Evolutionary conservation across 805 yeast species (phyloP), one percentile per base, ranked within the genome.

Genomic region (Kazachstania africana): DNA sequence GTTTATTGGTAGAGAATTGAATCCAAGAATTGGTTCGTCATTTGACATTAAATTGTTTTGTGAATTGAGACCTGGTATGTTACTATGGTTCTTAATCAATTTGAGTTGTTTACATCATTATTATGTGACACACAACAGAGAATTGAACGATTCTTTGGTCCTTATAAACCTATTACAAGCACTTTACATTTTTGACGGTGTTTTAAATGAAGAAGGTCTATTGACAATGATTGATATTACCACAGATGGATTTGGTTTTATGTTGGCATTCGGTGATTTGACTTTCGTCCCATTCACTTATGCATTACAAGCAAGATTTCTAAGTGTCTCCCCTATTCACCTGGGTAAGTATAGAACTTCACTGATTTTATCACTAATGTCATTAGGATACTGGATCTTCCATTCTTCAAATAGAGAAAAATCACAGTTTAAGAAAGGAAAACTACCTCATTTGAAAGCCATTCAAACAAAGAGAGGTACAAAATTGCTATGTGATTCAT

Each of bases 1-100:
- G 96, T 91, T 85, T 50, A 85, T 91, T 51, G 98, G 98, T 19
- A 74, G 98, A 37, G 97, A 88, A 59, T 65, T 91, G 49, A 91
- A 91, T 53, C 98, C 97, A 17, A 68, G 97, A 44, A 21, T 40
- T 9, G 14, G 82, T 36, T 91, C 93, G 1, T 48, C 68, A 0
- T 73, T 87, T 66, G 98, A 91, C 53, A 74, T 91, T 55, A 91
- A 91, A 59, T 57, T 85, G 44, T 91, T 81, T 48, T 82, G 95
- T 56, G 98, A 91, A 56, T 68, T 91, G 55, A 74, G 95, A 47
- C 98, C 98, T 1, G 98, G 98, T 4, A 65, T 91, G 70, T 60
- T 88, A 33, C 60, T 91, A 26, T 88, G 96, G 95, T 58, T 77
- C 12, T 52, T 83, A 30, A 70, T 88, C 39, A 80, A 87, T 50